phyloP scores from a whole-genome alignment of 139 green algal genomes.

The Volvox reticuliferus region DNA sequence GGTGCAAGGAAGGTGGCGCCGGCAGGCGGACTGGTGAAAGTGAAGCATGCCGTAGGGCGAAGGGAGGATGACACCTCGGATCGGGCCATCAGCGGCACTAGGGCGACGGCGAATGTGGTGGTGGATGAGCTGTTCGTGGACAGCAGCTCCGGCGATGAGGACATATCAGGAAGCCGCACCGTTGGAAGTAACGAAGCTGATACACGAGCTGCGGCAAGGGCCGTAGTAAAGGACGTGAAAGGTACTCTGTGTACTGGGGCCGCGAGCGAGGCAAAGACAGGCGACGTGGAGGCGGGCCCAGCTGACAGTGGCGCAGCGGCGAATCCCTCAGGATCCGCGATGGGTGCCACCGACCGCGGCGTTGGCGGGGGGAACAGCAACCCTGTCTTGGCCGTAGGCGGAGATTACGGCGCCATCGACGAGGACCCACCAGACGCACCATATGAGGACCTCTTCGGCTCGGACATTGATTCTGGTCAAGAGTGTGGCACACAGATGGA shows the following conservation, averaged over 20 bases:
- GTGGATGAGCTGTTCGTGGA: slow-evolving; percentile 1
- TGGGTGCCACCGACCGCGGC: neutral
- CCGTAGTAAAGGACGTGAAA: no score
- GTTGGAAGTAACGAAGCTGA: no score
- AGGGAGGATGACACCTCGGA: no score
- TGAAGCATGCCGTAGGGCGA: neutral
- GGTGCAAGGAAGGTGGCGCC: neutral
- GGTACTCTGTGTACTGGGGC: no score
- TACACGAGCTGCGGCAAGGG: no score
- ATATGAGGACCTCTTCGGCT: slow-evolving; percentile 42
- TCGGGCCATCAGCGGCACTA: neutral
- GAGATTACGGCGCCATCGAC: neutral
- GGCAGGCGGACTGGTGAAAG: neutral
- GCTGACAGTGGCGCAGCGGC: no score
- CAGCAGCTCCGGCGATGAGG: slow-evolving; percentile 1
- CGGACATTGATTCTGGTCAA: slow-evolving; percentile 9
- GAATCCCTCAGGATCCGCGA: neutral
- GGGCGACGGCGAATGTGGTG: neutral
- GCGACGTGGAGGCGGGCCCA: no score
- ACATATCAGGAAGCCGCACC: no score
- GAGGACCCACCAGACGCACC: neutral
- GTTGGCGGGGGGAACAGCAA: neutral
- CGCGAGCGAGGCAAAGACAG: no score
- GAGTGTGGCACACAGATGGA: neutral
- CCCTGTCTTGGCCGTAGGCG: neutral